phyloP scores from a whole-genome alignment of 345 rosid species.

The Odontarrhena argentea region DNA sequence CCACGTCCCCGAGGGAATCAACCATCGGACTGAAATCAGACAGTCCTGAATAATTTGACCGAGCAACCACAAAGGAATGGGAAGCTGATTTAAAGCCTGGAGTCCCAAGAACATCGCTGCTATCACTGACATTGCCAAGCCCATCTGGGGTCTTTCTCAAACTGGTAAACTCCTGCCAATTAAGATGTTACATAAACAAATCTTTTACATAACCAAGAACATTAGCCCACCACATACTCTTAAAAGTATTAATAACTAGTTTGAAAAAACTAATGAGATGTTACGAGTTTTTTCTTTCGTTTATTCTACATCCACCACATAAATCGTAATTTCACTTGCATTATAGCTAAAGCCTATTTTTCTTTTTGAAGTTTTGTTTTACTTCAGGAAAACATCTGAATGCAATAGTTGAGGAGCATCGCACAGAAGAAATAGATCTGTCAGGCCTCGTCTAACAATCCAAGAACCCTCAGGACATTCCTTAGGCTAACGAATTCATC shows the following conservation, averaged over 20 bases:
- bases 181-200: slow-evolving; percentile 15
- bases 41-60: slow-evolving; percentile 67
- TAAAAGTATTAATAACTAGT: not conserved
- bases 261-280: slow-evolving; percentile 1
- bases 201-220: slow-evolving; percentile 15
- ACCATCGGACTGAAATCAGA: slow-evolving; percentile 84
- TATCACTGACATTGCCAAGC: slow-evolving; percentile 49
- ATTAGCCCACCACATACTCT: slow-evolving; percentile 2
- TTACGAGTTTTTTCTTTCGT: not conserved
- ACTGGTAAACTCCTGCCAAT: slow-evolving; percentile 34
- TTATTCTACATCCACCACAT: not conserved
- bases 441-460: not conserved
- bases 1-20: slow-evolving; percentile 69
- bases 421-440: not conserved
- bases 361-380: not conserved
- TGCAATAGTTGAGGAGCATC: not conserved
- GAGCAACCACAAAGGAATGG: slow-evolving; percentile 65
- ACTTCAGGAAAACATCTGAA: slow-evolving; percentile 14
- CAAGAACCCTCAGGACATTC: not conserved
- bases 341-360: not conserved
- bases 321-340: not conserved
- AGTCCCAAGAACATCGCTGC: slow-evolving; percentile 54
- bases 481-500: slow-evolving; percentile 10
- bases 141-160: slow-evolving; percentile 46
- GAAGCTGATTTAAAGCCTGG: slow-evolving; percentile 67